Base-by-base conservation (phyloP, 164 flowering plant species). In the Paratinospora sagittata region DNA sequence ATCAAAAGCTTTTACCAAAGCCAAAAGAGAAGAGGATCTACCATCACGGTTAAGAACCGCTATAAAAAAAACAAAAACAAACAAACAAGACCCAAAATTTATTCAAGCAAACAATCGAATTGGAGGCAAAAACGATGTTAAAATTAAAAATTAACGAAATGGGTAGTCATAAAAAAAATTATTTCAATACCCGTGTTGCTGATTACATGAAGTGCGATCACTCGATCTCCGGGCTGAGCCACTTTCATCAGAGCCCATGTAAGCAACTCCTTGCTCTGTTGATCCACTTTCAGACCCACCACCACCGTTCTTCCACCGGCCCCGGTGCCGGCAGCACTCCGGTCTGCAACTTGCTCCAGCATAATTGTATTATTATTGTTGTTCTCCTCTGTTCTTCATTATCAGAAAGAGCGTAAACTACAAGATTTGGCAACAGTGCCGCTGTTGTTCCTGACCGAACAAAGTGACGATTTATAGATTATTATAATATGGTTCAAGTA, bases 201-300 rank as follows among this genome's bases (percentile, higher is more conserved):
- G 61, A 55, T 3, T 21, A 92, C 91, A 82, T 94, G 97, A 55
- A 94, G 84, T 64, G 97, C 98, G 65, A 94, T 69, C 6, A 94
- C 91, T 24, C 79, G 76, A 73, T 94, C 98, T 36, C 98, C 93
- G 36, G 93, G 85, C 72, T 86, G 82, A 49, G 98, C 91, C 8
- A 88, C 89, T 71, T 94, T 92, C n/a, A 94, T 89, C 45, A 94
- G 72, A 74, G 96, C 89, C 98, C 98, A 94, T 27, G 98, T 94
- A n/a, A 94, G 85, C 75, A 94, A 71, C 79, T 89, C 97, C 70
- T 87, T 83, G 78, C 98, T 90, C 24, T 76, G 80, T 1, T 84
- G 68, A 70, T 92, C 96, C 76, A 94, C 61, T 76, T 88, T 92
- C 81, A 94, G 84, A 13, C 97, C 97, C 7, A 94, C 98, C 70